Conservation (phyloP, 768 basidiomycete species). For the Leccinum variicolor region DNA sequence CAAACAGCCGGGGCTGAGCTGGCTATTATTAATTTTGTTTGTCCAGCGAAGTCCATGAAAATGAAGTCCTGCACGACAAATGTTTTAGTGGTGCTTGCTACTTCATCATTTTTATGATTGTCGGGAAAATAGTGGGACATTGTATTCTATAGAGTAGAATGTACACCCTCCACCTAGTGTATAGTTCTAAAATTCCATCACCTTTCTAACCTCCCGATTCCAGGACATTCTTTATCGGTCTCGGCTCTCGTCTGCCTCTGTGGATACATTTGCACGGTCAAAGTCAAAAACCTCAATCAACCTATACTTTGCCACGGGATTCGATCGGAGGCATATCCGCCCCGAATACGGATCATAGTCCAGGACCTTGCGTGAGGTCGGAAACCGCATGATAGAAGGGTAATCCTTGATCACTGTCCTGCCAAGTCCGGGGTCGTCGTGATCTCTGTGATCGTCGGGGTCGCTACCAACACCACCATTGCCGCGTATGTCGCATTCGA, state of each 20-base stretch:
- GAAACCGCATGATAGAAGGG: neutral
- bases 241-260: neutral
- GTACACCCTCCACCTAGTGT: too few relatives aligned
- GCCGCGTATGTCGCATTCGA: constrained; percentile 13
- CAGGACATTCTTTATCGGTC: too few relatives aligned
- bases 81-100: too few relatives aligned
- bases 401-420: constrained; percentile 2
- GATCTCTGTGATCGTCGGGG: neutral
- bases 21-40: too few relatives aligned
- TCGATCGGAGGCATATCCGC: constrained; percentile 10
- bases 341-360: constrained; percentile 24
- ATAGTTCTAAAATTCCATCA: too few relatives aligned
- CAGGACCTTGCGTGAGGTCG: neutral
- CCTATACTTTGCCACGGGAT: neutral
- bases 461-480: neutral
- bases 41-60: too few relatives aligned
- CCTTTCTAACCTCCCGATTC: too few relatives aligned
- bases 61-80: too few relatives aligned
- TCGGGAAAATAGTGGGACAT: too few relatives aligned
- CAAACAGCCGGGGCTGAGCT: too few relatives aligned
- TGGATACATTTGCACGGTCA: neutral
- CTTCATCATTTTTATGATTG: too few relatives aligned
- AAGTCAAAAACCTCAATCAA: constrained; percentile 18
- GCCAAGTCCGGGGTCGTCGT: neutral
- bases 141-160: too few relatives aligned